phyloP scores from a whole-genome alignment of 495 filamentous ascomycete genomes.

The Talaromyces proteolyticus region DNA sequence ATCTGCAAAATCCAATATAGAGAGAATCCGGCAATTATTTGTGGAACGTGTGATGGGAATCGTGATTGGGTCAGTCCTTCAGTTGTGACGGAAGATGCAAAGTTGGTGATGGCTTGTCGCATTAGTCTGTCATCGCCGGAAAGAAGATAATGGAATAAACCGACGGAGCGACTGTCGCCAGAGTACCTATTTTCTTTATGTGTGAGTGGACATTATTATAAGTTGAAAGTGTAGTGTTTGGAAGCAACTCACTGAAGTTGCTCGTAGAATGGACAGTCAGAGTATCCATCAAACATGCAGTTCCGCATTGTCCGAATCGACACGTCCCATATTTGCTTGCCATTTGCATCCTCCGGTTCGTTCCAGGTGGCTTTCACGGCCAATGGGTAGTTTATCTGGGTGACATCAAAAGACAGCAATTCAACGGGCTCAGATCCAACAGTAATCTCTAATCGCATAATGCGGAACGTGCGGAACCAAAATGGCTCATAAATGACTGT shows the following conservation, averaged over 20 bases:
- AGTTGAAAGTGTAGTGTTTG: too few relatives aligned
- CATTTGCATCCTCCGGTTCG: slow-evolving; percentile 10
- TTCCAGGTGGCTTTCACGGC: slow-evolving; percentile 21
- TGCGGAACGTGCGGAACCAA: slow-evolving; percentile 34
- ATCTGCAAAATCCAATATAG: slow-evolving; percentile 33
- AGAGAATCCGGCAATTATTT: slow-evolving; percentile 28
- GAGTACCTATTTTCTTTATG: slow-evolving; percentile 23
- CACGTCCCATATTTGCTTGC: slow-evolving; percentile 23
- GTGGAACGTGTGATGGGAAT: slow-evolving; percentile 27
- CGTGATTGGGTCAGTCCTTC: slow-evolving; percentile 29
- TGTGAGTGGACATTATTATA: too few relatives aligned
- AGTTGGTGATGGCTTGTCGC: slow-evolving; percentile 31
- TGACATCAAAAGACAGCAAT: slow-evolving; percentile 13
- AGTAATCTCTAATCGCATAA: slow-evolving; percentile 21
- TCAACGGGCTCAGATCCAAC: slow-evolving; percentile 13
- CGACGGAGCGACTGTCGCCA: slow-evolving; percentile 24
- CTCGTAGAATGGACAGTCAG: slow-evolving; percentile 35
- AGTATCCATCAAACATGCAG: slow-evolving; percentile 35
- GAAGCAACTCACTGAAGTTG: slow-evolving; percentile 27
- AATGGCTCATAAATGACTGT: slow-evolving; percentile 25
- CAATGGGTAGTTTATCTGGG: slow-evolving; percentile 28
- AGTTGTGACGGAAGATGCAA: slow-evolving; percentile 21
- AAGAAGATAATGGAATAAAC: slow-evolving; percentile 30
- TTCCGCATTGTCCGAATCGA: slow-evolving; percentile 28
- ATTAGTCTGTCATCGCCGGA: slow-evolving; percentile 30